phyloP scores from a whole-genome alignment of 495 filamentous ascomycete genomes.

The Penicillium antarcticum region DNA sequence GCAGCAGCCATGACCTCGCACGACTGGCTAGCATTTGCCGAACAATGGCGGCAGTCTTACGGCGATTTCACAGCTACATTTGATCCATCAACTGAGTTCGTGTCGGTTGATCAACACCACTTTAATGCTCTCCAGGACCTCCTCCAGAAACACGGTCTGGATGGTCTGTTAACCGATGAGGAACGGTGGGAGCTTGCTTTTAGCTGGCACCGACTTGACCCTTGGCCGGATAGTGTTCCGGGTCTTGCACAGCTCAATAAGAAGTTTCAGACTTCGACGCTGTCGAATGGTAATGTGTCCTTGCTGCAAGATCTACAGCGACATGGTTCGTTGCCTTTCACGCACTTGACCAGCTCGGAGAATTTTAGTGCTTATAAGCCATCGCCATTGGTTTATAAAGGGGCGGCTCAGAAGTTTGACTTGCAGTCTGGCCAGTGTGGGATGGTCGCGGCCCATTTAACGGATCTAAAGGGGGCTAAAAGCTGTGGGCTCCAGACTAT shows the following conservation, averaged over 20 bases:
- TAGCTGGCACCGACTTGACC: constrained; percentile 67
- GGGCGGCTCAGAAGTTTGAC: constrained; percentile 58
- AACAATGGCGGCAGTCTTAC: constrained; percentile 68
- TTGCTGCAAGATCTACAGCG: constrained; percentile 62
- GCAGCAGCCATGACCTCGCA: constrained; percentile 47
- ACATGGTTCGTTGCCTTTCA: constrained; percentile 58
- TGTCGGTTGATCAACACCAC: constrained; percentile 68
- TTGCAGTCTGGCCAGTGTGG: constrained; percentile 59
- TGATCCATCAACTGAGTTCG: constrained; percentile 43
- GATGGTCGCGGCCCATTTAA: constrained; percentile 76
- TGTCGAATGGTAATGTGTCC: constrained; percentile 71
- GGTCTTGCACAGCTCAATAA: constrained; percentile 56
- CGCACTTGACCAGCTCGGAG: constrained; percentile 59
- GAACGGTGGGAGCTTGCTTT: constrained; percentile 56
- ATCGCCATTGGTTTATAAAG: constrained; percentile 61
- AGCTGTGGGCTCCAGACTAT: constrained; percentile 62
- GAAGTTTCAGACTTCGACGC: constrained; percentile 56
- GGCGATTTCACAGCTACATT: constrained; percentile 52
- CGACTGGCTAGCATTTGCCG: constrained; percentile 61
- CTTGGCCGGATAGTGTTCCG: constrained; percentile 61
- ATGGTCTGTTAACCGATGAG: constrained; percentile 54
- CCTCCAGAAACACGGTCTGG: constrained; percentile 50
- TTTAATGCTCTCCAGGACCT: constrained; percentile 56
- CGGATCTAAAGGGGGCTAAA: constrained; percentile 65
- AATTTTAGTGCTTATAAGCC: constrained; percentile 80